Conservation (phyloP, 768 basidiomycete genomes). For the Russula vinacea region DNA sequence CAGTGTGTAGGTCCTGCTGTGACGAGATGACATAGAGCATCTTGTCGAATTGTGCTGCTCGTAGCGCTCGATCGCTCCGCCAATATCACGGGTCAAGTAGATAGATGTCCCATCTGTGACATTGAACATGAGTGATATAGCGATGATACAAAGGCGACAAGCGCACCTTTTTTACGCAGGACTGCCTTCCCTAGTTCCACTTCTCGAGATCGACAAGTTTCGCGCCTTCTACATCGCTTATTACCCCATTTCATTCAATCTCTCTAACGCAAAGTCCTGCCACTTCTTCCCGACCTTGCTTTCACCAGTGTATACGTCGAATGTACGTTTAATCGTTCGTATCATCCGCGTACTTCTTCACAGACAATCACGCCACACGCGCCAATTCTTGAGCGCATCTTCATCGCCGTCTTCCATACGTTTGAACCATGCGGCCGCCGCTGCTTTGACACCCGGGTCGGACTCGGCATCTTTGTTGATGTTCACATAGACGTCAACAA, state of each 20-base stretch:
- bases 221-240: conserved; percentile 75
- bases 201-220: conserved; percentile 84
- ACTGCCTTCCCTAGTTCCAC: conserved; percentile 92
- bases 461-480: conserved; percentile 81
- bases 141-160: not conserved
- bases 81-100: conserved; percentile 94
- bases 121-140: not conserved
- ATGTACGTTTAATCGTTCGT: conserved; percentile 81
- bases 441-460: conserved; percentile 67
- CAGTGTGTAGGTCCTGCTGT: conserved; percentile 81
- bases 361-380: conserved; percentile 88
- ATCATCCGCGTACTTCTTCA: conserved; percentile 85
- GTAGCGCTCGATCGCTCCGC: conserved; percentile 87
- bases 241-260: conserved; percentile 69
- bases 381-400: conserved; percentile 80
- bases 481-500: conserved; percentile 91
- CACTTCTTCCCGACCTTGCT: conserved; percentile 70
- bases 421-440: conserved; percentile 86
- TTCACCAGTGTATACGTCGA: conserved; percentile 92
- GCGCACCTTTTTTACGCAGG: conserved; percentile 75
- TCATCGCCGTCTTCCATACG: conserved; percentile 94
- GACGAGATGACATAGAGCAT: conserved; percentile 94
- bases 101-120: conserved; percentile 83
- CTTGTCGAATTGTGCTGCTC: conserved; percentile 88
- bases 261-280: conserved; percentile 68